Evolutionary conservation across 768 basidiomycete genomes (phyloP), one percentile per base, ranked within the genome.

Genomic region (Mycena pura): DNA sequence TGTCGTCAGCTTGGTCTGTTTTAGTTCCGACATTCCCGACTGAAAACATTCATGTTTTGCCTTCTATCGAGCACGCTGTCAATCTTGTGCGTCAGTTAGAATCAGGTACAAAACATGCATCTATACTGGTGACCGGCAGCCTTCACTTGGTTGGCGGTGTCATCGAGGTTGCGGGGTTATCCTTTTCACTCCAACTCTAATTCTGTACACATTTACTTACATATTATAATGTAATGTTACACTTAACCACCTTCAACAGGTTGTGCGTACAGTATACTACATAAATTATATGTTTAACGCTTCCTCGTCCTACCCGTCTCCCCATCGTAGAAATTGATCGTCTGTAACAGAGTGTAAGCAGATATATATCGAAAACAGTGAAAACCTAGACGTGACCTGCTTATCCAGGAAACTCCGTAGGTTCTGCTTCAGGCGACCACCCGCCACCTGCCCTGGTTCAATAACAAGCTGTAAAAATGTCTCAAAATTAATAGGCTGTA

Each of bases 131-230:
- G 6, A 84, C 94, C 3, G 97, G 97, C 5, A 97, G 95, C 74
- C 73, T 99, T 63, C 96, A 96, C 76, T 83, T 99, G 15, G 88
- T 99, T 7, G 97, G 97, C 19, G 97, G 97, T 2, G 80, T 95
- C 13, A 90, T 99, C 53, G 96, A 98, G 71, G 95, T 93, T 14
- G 92, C 95, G 17, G 90, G 87, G 21, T 73, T 99, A 38, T 84
- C 90, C n/a, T 87, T 29, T 77, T 83, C 56, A 88, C 89, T 31
- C 75, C 93, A 52, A 40, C 27, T 31, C 21, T 31, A 11, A 29
- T 36, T 22, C 11, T 39, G 50, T 44, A 31, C 27, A 53, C 52
- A n/a, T n/a, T n/a, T n/a, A n/a, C n/a, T n/a, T n/a, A n/a, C n/a
- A n/a, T n/a, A n/a, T n/a, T n/a, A 19, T 57, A 64, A 59, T 65